These are phyloP conservation scores for Tylopilus plumbeoviolaceoides DNA, from an alignment of 768 basidiomycete species.

Conservation along the genomic window DNA sequence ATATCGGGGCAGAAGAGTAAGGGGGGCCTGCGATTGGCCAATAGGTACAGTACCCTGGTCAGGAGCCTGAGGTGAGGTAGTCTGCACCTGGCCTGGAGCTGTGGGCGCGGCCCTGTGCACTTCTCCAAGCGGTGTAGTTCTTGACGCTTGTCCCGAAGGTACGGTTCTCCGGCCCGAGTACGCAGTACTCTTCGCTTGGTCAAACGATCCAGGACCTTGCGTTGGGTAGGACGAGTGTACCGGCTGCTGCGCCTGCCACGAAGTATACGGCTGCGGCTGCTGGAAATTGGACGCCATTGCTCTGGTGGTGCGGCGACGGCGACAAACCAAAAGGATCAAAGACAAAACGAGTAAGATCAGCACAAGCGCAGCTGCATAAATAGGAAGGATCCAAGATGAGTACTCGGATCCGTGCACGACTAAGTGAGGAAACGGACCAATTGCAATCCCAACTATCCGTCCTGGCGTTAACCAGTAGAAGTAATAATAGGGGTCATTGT, in stretches of 20 bases:
- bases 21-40: not conserved
- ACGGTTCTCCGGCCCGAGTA: not conserved
- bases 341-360: slow-evolving; percentile 8
- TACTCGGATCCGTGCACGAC: not conserved
- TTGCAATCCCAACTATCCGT: slow-evolving; percentile 23
- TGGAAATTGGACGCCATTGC: not conserved
- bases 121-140: not conserved
- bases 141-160: not conserved
- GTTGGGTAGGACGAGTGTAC: not conserved
- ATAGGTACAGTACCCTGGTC: not conserved
- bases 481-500: slow-evolving; percentile 1
- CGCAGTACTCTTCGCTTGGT: slow-evolving; percentile 1
- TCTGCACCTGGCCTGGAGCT: not conserved
- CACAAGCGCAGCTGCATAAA: slow-evolving; percentile 5
- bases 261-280: slow-evolving; percentile 4
- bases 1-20: slow-evolving; percentile 2
- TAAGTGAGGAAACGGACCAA: slow-evolving; percentile 20
- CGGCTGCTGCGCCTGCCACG: slow-evolving; percentile 11
- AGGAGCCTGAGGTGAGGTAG: not conserved
- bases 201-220: not conserved
- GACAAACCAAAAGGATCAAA: slow-evolving; percentile 4
- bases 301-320: slow-evolving; percentile 3
- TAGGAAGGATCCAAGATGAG: not conserved
- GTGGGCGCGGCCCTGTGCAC: not conserved
- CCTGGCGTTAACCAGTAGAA: slow-evolving; percentile 26